Conservation (phyloP, 768 basidiomycete genomes). For the Naganishia vaughanmartiniae region DNA sequence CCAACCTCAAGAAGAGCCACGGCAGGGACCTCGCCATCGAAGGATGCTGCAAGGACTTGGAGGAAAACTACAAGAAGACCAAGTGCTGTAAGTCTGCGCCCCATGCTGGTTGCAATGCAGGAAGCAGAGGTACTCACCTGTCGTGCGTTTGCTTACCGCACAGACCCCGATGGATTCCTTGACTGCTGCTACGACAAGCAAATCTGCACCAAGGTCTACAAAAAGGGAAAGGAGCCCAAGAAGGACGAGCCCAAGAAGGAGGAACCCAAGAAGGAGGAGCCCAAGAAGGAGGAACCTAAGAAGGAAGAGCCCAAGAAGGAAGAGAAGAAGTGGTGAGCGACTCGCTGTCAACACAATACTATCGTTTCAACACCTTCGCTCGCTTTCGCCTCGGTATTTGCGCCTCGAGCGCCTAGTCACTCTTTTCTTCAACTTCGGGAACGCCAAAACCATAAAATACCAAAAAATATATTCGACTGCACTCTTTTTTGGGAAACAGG, state of each 20-base stretch:
- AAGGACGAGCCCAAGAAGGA: too few relatives aligned
- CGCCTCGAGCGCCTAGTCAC: neutral
- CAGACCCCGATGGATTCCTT: constrained; percentile 17
- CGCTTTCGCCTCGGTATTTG: neutral
- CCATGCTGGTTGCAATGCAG: neutral
- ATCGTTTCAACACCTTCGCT: neutral
- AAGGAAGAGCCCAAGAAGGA: too few relatives aligned
- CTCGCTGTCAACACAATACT: neutral
- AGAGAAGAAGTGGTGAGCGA: constrained; percentile 11
- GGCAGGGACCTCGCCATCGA: constrained; percentile 21
- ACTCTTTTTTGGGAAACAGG: neutral
- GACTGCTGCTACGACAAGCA: constrained; percentile 19
- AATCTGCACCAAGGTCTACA: constrained; percentile 14
- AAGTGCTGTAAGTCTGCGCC: constrained; percentile 9
- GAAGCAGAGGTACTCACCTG: neutral
- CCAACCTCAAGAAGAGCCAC: neutral
- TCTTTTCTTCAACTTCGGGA: constrained; percentile 4
- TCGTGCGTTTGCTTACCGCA: neutral
- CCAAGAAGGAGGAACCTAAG: too few relatives aligned
- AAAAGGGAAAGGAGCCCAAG: neutral
- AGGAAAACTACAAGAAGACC: constrained; percentile 1
- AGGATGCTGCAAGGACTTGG: constrained; percentile 8
- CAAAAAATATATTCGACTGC: neutral
- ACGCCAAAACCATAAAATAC: neutral
- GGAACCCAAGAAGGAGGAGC: too few relatives aligned